Conservation (phyloP, 495 filamentous ascomycete genomes). For the Gamarada debralockiae region DNA sequence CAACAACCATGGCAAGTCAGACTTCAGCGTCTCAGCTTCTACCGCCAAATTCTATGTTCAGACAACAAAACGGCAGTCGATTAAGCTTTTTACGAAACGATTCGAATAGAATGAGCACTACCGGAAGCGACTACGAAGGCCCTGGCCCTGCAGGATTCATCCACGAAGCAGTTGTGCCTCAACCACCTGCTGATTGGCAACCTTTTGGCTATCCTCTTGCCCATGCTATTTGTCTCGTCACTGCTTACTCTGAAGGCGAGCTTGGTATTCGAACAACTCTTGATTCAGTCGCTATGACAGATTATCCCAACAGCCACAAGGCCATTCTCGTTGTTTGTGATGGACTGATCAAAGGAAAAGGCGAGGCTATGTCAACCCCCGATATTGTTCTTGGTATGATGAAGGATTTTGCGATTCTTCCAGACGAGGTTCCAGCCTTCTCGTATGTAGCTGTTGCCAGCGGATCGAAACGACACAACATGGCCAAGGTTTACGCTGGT, state of each 20-base stretch:
- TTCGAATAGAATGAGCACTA: slow-evolving; percentile 37
- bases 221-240: slow-evolving; percentile 90
- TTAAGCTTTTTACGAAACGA: slow-evolving; percentile 48
- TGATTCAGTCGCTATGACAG: slow-evolving; percentile 94
- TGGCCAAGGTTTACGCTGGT: slow-evolving; percentile 96
- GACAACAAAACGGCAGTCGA: slow-evolving; percentile 66
- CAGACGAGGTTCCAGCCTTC: slow-evolving; percentile 78
- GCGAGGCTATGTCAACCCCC: slow-evolving; percentile 82
- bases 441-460: slow-evolving; percentile 96
- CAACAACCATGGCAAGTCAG: slow-evolving; percentile 96
- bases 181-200: slow-evolving; percentile 96
- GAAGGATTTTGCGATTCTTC: slow-evolving; percentile 77
- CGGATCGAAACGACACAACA: slow-evolving; percentile 96
- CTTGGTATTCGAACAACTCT: slow-evolving; percentile 89
- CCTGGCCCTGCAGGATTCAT: slow-evolving; percentile 87
- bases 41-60: slow-evolving; percentile 67
- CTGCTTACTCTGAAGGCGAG: slow-evolving; percentile 95
- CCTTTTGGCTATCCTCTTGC: slow-evolving; percentile 94
- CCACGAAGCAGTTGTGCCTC: slow-evolving; percentile 91
- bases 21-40: slow-evolving; percentile 73
- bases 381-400: slow-evolving; percentile 92
- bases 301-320: slow-evolving; percentile 99
- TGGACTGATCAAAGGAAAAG: slow-evolving; percentile 95
- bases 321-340: slow-evolving; percentile 94
- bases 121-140: slow-evolving; percentile 57